Conservation (phyloP, 257 asterid species). For the Capsicum chinense region DNA sequence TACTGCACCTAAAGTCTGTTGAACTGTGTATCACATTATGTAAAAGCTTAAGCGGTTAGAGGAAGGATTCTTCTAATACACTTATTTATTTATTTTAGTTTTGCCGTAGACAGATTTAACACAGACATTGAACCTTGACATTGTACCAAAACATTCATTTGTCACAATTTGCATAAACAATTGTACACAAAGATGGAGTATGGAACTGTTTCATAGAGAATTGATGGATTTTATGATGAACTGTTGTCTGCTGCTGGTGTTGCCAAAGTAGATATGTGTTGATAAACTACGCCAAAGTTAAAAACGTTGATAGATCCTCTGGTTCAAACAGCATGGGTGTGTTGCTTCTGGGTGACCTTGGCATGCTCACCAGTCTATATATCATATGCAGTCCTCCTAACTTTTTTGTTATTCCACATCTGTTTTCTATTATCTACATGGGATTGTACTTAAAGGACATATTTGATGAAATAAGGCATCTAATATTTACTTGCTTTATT, state of each 20-base stretch:
- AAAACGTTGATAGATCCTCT: background rate
- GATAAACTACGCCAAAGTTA: background rate
- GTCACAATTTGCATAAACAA: background rate
- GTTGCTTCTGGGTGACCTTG: conserved; percentile 2
- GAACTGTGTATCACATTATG: conserved; percentile 3
- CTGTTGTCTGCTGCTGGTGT: background rate
- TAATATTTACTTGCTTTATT: background rate
- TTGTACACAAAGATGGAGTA: background rate
- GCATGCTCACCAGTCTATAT: background rate
- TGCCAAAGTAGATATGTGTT: conserved; percentile 1
- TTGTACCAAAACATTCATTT: background rate
- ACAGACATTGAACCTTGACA: background rate
- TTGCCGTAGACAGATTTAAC: background rate
- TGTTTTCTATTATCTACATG: background rate
- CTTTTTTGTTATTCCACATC: background rate
- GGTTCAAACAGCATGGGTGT: background rate
- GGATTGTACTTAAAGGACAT: background rate
- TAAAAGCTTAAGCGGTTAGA: background rate
- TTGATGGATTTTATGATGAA: background rate
- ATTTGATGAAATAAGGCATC: background rate
- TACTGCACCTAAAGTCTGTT: conserved; percentile 14
- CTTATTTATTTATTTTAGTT: conserved; percentile 12
- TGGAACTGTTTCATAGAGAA: background rate
- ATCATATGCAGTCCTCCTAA: background rate
- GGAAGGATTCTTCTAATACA: background rate